Evolutionary conservation across 164 flowering plant genomes (phyloP), one percentile per base, ranked within the genome.

Genomic region (Vitis rotundifolia): DNA sequence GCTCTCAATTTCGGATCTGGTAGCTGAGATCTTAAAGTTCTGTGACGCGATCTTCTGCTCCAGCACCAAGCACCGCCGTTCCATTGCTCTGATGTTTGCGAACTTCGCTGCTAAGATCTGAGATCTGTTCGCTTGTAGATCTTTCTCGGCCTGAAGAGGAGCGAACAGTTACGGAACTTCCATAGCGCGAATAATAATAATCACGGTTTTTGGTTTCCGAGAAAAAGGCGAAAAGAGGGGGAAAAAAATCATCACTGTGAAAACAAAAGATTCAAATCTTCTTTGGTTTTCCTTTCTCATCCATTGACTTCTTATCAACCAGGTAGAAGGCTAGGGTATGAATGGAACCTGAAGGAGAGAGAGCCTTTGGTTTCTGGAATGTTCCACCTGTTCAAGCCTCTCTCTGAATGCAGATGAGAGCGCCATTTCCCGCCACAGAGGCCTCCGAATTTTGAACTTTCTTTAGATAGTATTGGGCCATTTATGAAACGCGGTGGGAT

Each of bases 381-480:
- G 79, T 26, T 89, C 93, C 88, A 89, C 82, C 53, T 77, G 79
- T 26, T 83, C 82, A 15, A 87, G 81, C 63, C 93, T 64, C 52
- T 87, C 89, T 26, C 63, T 76, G 75, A 85, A 89, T 10, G 84
- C 76, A n/a, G 82, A 78, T 12, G 85, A 79, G 16, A 85, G 84
- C 74, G 85, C 83, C 92, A 86, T 88, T 66, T 74, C 66, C 58
- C 18, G 50, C 59, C 29, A 11, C n/a, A 61, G 64, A 28, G 55
- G 8, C 12, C 31, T 22, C 37, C 11, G 68, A 11, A 64, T 22
- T 68, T 58, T 58, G 62, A 47, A 57, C 10, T 48, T 19, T 2
- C 55, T 62, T 62, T 37, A 22, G 26, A 70, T 59, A 37, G 44
- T 6, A 6, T 6, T 3, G 44, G 44, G 44, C 44, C 44, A 37